A percentile compares a stretch with the other conserved stretches of the same genome.
Conservation (phyloP, 805 yeast species). For the Pichia cephalocereana region DNA sequence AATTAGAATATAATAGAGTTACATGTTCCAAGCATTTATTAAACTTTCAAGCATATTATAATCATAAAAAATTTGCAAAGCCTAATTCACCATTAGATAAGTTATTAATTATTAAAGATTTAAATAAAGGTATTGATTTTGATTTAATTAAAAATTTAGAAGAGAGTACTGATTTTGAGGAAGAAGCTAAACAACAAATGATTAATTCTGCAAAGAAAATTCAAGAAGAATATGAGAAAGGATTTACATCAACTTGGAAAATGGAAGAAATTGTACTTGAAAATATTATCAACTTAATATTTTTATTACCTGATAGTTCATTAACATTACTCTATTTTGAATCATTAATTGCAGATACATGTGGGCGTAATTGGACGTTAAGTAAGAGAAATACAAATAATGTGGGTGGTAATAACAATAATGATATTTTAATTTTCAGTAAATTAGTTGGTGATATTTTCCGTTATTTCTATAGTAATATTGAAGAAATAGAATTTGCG, state of each 20-base stretch:
- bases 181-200: conserved; percentile 19
- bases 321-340: conserved; percentile 73
- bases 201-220: conserved; percentile 28
- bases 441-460: conserved; percentile 93
- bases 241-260: conserved; percentile 64
- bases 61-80: conserved; percentile 52
- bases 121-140: conserved; percentile 32
- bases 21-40: conserved; percentile 81
- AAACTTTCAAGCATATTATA: conserved; percentile 63
- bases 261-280: conserved; percentile 87
- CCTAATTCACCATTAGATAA: conserved; percentile 76
- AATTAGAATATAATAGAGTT: conserved; percentile 80
- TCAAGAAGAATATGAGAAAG: conserved; percentile 30
- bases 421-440: conserved; percentile 52
- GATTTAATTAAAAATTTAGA: conserved; percentile 24
- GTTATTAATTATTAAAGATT: conserved; percentile 32
- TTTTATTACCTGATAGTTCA: conserved; percentile 58
- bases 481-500: conserved; percentile 67
- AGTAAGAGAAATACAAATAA: conserved; percentile 9
- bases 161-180: conserved; percentile 20
- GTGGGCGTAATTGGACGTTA: conserved; percentile 64
- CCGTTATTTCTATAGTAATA: conserved; percentile 64
- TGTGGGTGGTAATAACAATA: conserved; percentile 6
- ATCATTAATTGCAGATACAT: conserved; percentile 76
- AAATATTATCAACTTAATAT: conserved; percentile 66